phyloP scores from a whole-genome alignment of 139 green algal genomes.

The Desmodesmus armatus region DNA sequence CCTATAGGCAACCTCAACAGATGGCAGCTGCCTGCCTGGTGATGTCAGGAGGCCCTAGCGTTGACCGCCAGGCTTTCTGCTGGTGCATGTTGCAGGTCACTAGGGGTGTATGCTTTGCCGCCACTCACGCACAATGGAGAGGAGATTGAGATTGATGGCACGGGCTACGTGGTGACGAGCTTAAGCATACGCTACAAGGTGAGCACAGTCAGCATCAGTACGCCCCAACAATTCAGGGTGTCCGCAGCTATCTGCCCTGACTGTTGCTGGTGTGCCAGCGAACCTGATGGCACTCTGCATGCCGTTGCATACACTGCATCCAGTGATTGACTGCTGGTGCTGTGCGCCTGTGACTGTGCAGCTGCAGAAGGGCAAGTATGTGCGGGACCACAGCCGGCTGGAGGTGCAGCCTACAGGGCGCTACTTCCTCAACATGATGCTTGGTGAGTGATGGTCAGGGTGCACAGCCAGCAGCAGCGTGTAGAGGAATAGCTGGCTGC shows the following conservation, averaged over 20 bases:
- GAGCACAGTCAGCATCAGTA: too few species aligned
- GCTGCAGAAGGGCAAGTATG: slow-evolving; percentile 49
- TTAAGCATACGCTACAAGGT: slow-evolving; percentile 12
- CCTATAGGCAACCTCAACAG: too few species aligned
- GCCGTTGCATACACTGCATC: background rate
- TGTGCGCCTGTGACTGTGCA: slow-evolving; percentile 5
- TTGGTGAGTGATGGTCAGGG: background rate
- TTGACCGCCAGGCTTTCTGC: too few species aligned
- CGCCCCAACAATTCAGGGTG: background rate
- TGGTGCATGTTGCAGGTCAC: too few species aligned
- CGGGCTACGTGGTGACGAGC: slow-evolving; percentile 32
- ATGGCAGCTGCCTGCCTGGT: too few species aligned
- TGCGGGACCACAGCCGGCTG: slow-evolving; percentile 44
- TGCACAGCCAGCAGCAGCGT: background rate
- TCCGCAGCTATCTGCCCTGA: background rate
- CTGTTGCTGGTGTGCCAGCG: background rate
- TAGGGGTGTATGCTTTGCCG: slow-evolving; percentile 67
- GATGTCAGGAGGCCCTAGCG: too few species aligned
- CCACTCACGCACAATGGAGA: slow-evolving; percentile 68
- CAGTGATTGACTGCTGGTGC: background rate
- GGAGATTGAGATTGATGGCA: slow-evolving; percentile 63
- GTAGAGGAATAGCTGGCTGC: background rate
- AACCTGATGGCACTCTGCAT: background rate
- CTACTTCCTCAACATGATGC: slow-evolving; percentile 55
- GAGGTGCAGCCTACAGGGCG: slow-evolving; percentile 47